These are phyloP conservation scores for Petunia hybrid DNA, from an alignment of 305 asterid species.

Conservation along the genomic window DNA sequence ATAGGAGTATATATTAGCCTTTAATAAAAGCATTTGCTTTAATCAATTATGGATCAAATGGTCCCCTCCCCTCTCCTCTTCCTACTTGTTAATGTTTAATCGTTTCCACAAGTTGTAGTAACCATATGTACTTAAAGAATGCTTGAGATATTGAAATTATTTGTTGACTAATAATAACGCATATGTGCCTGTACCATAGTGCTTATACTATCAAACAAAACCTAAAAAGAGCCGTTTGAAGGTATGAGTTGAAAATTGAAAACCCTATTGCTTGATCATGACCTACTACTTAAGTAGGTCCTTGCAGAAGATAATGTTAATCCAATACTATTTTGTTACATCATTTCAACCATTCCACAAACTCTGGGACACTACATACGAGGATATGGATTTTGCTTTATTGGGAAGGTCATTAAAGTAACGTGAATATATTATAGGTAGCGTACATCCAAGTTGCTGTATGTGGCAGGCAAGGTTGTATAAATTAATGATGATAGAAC, in stretches of 20 bases:
- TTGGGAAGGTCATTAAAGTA: background rate
- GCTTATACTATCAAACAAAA: conserved; percentile 34
- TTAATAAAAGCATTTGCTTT: conserved; percentile 27
- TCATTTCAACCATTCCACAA: background rate
- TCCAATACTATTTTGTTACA: background rate
- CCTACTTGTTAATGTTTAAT: conserved; percentile 30
- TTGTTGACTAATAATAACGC: conserved; percentile 18
- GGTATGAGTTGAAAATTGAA: conserved; percentile 20
- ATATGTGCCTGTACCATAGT: conserved; percentile 32
- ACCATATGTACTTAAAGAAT: conserved; percentile 17
- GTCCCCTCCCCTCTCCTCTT: conserved; percentile 37
- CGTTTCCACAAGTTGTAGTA: conserved; percentile 34
- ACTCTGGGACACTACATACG: conserved; percentile 23
- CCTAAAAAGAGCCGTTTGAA: conserved; percentile 31
- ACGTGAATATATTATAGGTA: background rate
- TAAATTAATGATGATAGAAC: conserved; percentile 27
- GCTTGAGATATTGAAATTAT: background rate
- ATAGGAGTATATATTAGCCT: conserved; percentile 31
- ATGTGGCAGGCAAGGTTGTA: conserved; percentile 22
- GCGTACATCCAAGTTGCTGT: background rate
- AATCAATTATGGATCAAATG: conserved; percentile 39
- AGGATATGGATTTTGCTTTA: conserved; percentile 19
- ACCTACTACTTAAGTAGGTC: conserved; percentile 31
- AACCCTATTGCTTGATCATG: conserved; percentile 16
- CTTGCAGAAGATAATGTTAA: background rate